A percentile compares a stretch with the other conserved stretches of the same genome.
Conservation (phyloP, 176 grass and related monocot genomes). For the Cocos nucifera region DNA sequence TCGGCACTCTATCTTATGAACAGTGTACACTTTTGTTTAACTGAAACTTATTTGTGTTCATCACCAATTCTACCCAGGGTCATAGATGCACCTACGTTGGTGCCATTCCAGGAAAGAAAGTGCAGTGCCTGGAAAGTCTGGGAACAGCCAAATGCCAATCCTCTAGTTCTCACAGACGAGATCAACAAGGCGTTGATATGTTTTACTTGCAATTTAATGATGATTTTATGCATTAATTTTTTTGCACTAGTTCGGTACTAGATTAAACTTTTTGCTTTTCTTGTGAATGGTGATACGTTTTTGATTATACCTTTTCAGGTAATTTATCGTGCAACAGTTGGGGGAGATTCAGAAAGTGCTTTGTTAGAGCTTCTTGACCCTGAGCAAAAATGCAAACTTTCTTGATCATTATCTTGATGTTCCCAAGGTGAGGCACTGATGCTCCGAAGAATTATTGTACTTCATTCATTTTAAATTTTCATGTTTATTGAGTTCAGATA, state of each 20-base stretch:
- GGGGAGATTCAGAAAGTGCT: slow-evolving; percentile 95
- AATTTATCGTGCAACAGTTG: slow-evolving; percentile 46
- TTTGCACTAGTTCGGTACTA: too few species aligned
- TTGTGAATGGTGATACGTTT: too few species aligned
- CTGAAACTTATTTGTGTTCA: too few species aligned
- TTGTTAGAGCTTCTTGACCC: slow-evolving; percentile 94
- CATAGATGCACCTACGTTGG: slow-evolving; percentile 93
- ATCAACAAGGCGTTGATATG: slow-evolving; percentile 70
- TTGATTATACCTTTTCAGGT: too few species aligned
- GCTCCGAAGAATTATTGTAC: too few species aligned
- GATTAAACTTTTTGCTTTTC: too few species aligned
- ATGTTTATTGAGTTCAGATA: too few species aligned
- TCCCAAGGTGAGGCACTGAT: slow-evolving; percentile 63
- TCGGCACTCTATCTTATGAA: too few species aligned
- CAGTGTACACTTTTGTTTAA: too few species aligned
- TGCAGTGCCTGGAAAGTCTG: slow-evolving; percentile 90
- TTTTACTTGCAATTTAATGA: too few species aligned
- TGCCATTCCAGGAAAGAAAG: slow-evolving; percentile 99
- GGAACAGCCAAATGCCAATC: slow-evolving; percentile 94
- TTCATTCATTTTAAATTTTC: too few species aligned
- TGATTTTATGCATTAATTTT: too few species aligned
- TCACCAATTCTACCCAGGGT: slow-evolving; percentile 31
- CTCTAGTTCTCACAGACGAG: slow-evolving; percentile 92
- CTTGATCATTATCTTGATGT: slow-evolving; percentile 98
- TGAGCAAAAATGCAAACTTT: slow-evolving; percentile 99